These are phyloP conservation scores for Pulchroboletus neoregius DNA, from an alignment of 1,284 basidiomycete genomes.

Conservation along the genomic window DNA sequence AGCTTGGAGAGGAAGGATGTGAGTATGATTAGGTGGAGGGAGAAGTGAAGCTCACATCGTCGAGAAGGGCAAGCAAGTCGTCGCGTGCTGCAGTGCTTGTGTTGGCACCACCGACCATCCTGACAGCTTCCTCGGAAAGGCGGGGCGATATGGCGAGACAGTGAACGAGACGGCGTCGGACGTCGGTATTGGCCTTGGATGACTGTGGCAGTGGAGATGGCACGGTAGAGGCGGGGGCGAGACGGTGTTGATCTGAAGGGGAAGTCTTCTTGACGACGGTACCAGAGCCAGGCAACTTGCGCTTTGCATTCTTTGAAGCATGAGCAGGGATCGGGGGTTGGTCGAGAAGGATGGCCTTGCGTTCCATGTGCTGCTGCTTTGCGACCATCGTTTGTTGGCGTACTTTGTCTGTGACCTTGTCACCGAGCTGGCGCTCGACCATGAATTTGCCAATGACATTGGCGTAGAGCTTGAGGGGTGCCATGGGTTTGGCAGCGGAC, in stretches of 20 bases:
- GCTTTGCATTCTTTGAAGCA: constrained; percentile 27
- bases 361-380: constrained; percentile 50
- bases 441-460: constrained; percentile 64
- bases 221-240: constrained; percentile 24
- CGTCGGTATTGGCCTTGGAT: constrained; percentile 20
- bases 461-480: constrained; percentile 67
- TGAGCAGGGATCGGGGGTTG: constrained; percentile 29
- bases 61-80: constrained; percentile 44
- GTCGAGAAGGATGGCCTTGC: constrained; percentile 51
- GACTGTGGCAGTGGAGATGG: constrained; percentile 28
- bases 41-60: constrained; percentile 39
- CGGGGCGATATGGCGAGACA: constrained; percentile 48
- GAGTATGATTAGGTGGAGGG: neutral
- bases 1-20: constrained; percentile 36
- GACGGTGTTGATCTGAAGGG: constrained; percentile 33
- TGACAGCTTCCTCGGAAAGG: constrained; percentile 43
- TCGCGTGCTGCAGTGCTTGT: constrained; percentile 34
- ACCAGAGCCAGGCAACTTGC: constrained; percentile 33
- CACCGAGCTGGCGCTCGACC: constrained; percentile 57
- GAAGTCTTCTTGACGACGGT: constrained; percentile 33
- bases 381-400: constrained; percentile 55
- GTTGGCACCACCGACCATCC: constrained; percentile 39
- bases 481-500: constrained; percentile 51
- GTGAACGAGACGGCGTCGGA: constrained; percentile 51
- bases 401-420: constrained; percentile 48